Percentiles rank a stretch among this genome's conserved stretches.
phyloP scores from a whole-genome alignment of 805 yeast species.

The Metschnikowia reukaufii region DNA sequence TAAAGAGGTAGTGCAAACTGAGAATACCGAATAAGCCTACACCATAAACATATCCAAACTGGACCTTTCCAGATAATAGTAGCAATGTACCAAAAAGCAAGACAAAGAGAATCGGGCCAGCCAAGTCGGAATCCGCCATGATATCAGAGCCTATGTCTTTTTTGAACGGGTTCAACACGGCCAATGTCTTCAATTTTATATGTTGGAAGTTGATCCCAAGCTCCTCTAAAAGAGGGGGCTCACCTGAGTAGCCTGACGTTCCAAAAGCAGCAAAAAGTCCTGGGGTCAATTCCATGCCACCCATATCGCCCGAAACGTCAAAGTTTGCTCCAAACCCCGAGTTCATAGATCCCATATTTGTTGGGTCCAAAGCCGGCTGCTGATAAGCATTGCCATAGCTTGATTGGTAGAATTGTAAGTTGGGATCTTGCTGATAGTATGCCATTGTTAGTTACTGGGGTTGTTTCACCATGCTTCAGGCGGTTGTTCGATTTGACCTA shows the following conservation, averaged over 20 bases:
- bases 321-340: constrained; percentile 34
- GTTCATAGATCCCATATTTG: constrained; percentile 40
- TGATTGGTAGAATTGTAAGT: constrained; percentile 45
- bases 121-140: constrained; percentile 86
- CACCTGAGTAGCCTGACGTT: constrained; percentile 92
- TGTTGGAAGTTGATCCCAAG: constrained; percentile 90
- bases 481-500: neutral
- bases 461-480: neutral
- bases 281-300: constrained; percentile 51
- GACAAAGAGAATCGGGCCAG: constrained; percentile 92
- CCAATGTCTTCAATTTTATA: constrained; percentile 77
- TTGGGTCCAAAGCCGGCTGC: constrained; percentile 22
- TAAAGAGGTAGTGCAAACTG: constrained; percentile 79
- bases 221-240: constrained; percentile 89
- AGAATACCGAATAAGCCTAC: constrained; percentile 90
- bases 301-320: constrained; percentile 45
- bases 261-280: constrained; percentile 93
- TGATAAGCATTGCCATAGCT: constrained; percentile 34
- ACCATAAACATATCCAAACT: constrained; percentile 95
- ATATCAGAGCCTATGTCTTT: constrained; percentile 62
- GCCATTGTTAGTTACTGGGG: constrained; percentile 31
- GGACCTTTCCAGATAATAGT: constrained; percentile 86
- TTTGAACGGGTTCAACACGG: constrained; percentile 79
- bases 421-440: constrained; percentile 41
- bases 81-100: constrained; percentile 81